Evolutionary conservation across 2,329 filamentous ascomycete genomes (phyloP).

Genomic region (Diaporthe sp.): DNA sequence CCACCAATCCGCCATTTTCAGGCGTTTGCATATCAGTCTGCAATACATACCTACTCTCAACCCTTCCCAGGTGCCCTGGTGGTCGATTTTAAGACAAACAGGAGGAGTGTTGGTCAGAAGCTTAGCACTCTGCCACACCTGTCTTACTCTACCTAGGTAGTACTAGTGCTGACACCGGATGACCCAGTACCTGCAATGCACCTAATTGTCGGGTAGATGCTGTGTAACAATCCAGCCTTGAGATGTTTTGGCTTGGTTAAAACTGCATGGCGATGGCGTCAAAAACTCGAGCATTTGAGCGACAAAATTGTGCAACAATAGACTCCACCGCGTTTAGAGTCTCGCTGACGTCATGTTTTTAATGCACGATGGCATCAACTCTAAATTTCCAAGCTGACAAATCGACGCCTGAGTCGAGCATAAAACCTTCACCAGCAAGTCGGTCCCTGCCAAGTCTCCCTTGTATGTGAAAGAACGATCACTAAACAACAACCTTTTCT

Average conservation of each 20-base stretch:
- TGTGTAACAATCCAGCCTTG: neutral
- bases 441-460: too few relatives aligned
- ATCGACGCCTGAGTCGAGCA: neutral
- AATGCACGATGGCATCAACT: constrained; percentile 7
- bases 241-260: too few relatives aligned
- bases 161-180: neutral
- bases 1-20: too few relatives aligned
- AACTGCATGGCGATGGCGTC: neutral
- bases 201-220: neutral
- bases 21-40: too few relatives aligned
- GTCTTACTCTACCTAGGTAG: neutral
- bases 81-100: too few relatives aligned
- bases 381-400: constrained; percentile 9
- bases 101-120: neutral
- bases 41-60: too few relatives aligned
- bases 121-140: neutral
- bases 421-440: neutral
- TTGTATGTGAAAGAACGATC: neutral
- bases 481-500: neutral
- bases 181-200: neutral
- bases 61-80: too few relatives aligned
- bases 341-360: constrained; percentile 2
- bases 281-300: neutral
- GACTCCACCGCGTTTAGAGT: neutral
- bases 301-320: neutral